phyloP scores from a whole-genome alignment of 1,284 basidiomycete genomes.

The Rugosomyces carneus region DNA sequence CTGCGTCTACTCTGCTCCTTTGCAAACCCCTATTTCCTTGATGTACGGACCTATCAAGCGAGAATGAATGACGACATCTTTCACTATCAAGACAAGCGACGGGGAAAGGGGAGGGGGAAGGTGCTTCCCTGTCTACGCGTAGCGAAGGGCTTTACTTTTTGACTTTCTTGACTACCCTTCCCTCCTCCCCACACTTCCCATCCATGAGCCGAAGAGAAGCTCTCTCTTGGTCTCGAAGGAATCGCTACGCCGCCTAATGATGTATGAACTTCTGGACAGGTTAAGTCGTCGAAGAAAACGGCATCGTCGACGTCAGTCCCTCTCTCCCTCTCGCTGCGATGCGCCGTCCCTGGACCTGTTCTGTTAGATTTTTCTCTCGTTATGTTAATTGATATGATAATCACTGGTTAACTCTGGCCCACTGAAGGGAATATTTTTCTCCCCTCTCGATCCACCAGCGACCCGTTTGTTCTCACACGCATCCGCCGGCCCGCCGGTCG shows the following conservation, averaged over 20 bases:
- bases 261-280: not conserved
- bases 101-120: not conserved
- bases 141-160: slow-evolving; percentile 3
- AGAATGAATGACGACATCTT: slow-evolving; percentile 7
- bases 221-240: slow-evolving; percentile 2
- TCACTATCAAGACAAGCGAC: not conserved
- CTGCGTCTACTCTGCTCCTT: not conserved
- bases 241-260: slow-evolving; percentile 1
- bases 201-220: not conserved
- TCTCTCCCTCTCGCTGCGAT: not conserved
- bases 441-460: slow-evolving; percentile 1
- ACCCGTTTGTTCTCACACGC: slow-evolving; percentile 2
- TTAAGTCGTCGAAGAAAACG: slow-evolving; percentile 2
- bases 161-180: not conserved
- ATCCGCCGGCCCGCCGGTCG: slow-evolving; percentile 12
- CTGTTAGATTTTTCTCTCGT: not conserved
- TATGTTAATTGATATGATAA: too few relatives aligned
- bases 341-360: not conserved
- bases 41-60: slow-evolving; percentile 5
- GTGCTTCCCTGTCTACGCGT: not conserved
- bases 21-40: slow-evolving; percentile 3
- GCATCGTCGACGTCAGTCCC: not conserved
- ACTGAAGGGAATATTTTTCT: slow-evolving; percentile 8
- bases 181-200: not conserved
- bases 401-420: slow-evolving; percentile 5